Base-by-base conservation (phyloP, 1,284 basidiomycete genomes). In the Phlebopus sp. region DNA sequence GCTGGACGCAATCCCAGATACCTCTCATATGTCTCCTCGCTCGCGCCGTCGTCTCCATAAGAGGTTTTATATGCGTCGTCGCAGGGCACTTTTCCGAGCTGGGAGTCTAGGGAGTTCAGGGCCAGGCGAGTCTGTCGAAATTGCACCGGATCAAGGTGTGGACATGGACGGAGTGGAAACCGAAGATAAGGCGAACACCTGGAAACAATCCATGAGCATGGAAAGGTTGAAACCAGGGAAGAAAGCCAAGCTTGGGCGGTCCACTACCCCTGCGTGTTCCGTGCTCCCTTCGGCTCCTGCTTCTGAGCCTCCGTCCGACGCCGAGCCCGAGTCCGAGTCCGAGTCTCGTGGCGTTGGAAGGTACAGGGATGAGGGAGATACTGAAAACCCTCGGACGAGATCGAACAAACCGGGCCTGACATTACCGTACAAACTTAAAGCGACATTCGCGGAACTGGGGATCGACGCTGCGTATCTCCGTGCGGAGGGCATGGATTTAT, bases 61-160 rank as follows among this genome's bases (percentile, higher is more conserved):
- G 51, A 73, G 84, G 29, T 66, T 89, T 5, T 78, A 85, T 58
- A 88, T 88, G 85, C 80, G 86, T 9, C 77, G 78, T 35, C 84
- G 80, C 59, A 76, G 86, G 34, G 85, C 86, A 8, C 51, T 50
- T 31, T 49, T 53, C 27, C 42, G 49, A 14, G 55, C 42, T 13
- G 46, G 52, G 8, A 42, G 47, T 11, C 8, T 9, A 29, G 27
- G 8, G 10, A 8, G 27, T 11, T 8, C 7, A 29, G 27, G 27
- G 27, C 5, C 27, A 29, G 27, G 2, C 10, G 27, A 29, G 27
- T 29, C 27, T 29, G 27, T 9, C 8, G 10, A 9, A 9, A 29
- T 11, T 8, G 27, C 25, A 25, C 8, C 4, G 4, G 25, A 8
- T 29, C 27, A 2, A 29, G 27, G 8, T 29, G 7, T 4, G 4